Evolutionary conservation across 2,329 filamentous ascomycete species (phyloP).

Genomic region (Cladosporium sp.): DNA sequence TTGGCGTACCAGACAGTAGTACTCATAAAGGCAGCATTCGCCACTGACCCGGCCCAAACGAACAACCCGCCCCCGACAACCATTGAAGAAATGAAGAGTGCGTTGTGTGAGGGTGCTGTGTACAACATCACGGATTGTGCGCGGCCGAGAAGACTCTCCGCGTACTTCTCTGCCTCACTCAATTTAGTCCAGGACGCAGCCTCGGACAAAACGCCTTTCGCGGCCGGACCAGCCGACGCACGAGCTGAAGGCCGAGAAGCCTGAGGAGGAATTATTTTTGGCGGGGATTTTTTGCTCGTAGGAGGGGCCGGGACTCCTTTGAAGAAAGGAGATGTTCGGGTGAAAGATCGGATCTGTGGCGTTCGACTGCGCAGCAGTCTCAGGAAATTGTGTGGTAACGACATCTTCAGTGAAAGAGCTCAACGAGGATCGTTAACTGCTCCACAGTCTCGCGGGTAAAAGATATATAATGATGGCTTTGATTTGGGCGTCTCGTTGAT

Average conservation of each 20-base stretch:
- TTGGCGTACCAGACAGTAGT: slow-evolving; percentile 1
- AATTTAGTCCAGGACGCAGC: neutral
- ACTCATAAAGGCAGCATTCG: neutral
- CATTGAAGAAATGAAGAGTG: neutral
- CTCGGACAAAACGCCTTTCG: no score
- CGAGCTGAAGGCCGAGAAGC: no score
- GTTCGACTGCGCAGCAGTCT: slow-evolving; percentile 4
- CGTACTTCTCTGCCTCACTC: neutral
- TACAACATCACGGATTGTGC: neutral
- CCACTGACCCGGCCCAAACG: neutral
- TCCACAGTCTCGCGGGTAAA: no score
- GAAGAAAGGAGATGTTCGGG: slow-evolving; percentile 6
- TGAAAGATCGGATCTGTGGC: slow-evolving; percentile 6
- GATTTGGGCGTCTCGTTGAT: no score
- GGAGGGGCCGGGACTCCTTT: neutral
- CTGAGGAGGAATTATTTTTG: neutral
- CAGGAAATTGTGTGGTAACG: neutral
- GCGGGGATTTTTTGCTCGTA: neutral
- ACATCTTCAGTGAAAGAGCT: neutral
- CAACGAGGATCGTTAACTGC: no score
- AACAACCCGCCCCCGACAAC: neutral
- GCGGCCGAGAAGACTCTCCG: neutral
- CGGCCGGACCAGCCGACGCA: no score
- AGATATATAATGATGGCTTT: no score
- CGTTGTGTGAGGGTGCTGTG: neutral